Evolutionary conservation across 2,329 filamentous ascomycete species (phyloP), one percentile per base, ranked within the genome.

Genomic region (Botryosphaeria dothidea): DNA sequence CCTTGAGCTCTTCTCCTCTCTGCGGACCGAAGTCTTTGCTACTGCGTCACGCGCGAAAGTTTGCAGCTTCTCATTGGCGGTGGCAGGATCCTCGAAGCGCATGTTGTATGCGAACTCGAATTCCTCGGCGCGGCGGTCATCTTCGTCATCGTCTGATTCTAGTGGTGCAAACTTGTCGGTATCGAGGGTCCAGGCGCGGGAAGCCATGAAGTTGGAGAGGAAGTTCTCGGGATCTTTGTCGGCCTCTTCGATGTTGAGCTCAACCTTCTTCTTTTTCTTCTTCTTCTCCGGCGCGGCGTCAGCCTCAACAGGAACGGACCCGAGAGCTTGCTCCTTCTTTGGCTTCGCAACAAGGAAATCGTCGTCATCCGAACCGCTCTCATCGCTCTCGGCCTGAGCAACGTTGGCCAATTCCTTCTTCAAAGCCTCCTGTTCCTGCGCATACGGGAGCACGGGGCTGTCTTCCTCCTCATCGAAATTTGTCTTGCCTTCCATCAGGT

Each of bases 101-200:
- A 97, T 81, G 80, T 99, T 99, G 81, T 97, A 99, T 4, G 93
- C 93, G 69, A 91, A 86, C 79, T 99, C 95, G 72, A 94, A 96
- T 67, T 90, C 88, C 49, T 98, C 94, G 27, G 93, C 93, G 51
- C 87, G 85, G 29, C 86, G 84, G 31, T 91, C 87, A 48, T 92
- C 86, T 6, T 88, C 86, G n/a, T 88, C 92, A 60, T 97, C 93
- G 70, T 99, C 95, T 0, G 93, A 97, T 74, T 97, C 92, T 65
- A 99, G 91, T 0, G 93, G 91, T 71, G 93, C 84, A 78, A 92
- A 93, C 46, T 85, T 85, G 23, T 86, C 83, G 46, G 83, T 84
- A 61, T 86, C 87, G 9, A 86, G 85, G 6, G 94, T 86, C 95
- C 95, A 99, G 17, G 93, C 94, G 66, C 93, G 88, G 7, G 93